Evolutionary conservation across 73 alveolate genomes (phyloP), one percentile per base, ranked within the genome.

Genomic region (Blepharisma japonicum): DNA sequence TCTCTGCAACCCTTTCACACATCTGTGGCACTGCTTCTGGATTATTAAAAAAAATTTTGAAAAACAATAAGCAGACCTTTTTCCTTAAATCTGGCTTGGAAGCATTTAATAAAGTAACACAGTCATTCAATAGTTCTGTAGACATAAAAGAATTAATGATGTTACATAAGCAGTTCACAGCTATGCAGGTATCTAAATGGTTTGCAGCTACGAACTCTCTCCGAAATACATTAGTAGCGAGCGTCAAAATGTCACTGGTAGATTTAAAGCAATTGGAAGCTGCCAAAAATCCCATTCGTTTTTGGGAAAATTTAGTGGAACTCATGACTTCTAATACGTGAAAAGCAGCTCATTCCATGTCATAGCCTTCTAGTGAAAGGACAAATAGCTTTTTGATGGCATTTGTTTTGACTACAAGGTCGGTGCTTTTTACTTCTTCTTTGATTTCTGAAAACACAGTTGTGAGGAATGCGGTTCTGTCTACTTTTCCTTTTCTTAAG

Each of bases 281-380:
- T 8, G 81, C 86, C 20, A 86, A 53, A 7, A 86, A 76, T 50
- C 80, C 85, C 2, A 84, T 53, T 55, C 78, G 85, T 38, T 76
- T 81, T 38, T 72, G 42, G 7, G 56, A 55, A 32, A 82, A 71
- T 21, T 25, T 38, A 20, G 46, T 38, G 23, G 78, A 38, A 6
- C 94, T 84, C 94, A 86, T 86, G 18, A 86, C 84, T 67, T 86
- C 89, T 11, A 86, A 55, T 56, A 78, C 32, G 54, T 85, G 84
- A 71, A 86, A 86, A 18, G 83, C 79, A 6, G 93, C 89, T 81
- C 85, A 81, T 18, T 78, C 71, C 71, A 81, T 82, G 55, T 72
- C 84, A 50, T 66, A 56, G 50, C 93, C 89, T 55, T 86, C 93
- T 21, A 81, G 77, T 45, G 78, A 71, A 39, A 86, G 71, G 56